These are phyloP conservation scores for Kwoniella botswanensis DNA, from an alignment of 768 basidiomycete genomes.

Conservation along the genomic window DNA sequence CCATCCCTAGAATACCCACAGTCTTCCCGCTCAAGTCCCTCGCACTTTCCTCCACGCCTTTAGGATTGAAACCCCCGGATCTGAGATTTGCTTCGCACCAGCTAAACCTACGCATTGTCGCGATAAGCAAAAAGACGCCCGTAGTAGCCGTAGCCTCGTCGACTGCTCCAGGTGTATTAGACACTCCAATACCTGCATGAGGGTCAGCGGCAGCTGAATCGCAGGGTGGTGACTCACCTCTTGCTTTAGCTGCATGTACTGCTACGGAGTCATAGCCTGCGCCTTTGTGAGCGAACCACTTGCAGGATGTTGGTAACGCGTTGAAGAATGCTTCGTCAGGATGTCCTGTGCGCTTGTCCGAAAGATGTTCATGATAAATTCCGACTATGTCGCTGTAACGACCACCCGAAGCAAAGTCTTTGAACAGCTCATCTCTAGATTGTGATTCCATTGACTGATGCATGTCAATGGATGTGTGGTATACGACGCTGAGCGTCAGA, in stretches of 20 bases:
- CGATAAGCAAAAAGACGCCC: constrained; percentile 43
- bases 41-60: constrained; percentile 22
- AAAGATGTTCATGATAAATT: constrained; percentile 75
- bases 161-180: constrained; percentile 87
- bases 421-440: constrained; percentile 70
- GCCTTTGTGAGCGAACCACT: constrained; percentile 28
- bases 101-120: constrained; percentile 24
- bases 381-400: constrained; percentile 69
- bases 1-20: constrained; percentile 59
- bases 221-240: constrained; percentile 13
- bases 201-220: neutral
- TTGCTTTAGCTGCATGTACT: constrained; percentile 18
- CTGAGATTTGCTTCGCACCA: constrained; percentile 8
- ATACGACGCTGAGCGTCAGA: too few relatives aligned
- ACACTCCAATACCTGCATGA: constrained; percentile 60
- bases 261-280: constrained; percentile 31
- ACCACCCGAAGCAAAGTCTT: constrained; percentile 63
- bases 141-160: constrained; percentile 78
- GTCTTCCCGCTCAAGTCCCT: constrained; percentile 55
- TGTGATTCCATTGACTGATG: constrained; percentile 65
- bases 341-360: constrained; percentile 54
- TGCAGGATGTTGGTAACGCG: constrained; percentile 17
- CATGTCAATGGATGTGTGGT: too few relatives aligned
- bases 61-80: neutral
- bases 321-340: constrained; percentile 17